phyloP scores from a whole-genome alignment of 192 early-diverging fungal genomes.

The Podila epigama region DNA sequence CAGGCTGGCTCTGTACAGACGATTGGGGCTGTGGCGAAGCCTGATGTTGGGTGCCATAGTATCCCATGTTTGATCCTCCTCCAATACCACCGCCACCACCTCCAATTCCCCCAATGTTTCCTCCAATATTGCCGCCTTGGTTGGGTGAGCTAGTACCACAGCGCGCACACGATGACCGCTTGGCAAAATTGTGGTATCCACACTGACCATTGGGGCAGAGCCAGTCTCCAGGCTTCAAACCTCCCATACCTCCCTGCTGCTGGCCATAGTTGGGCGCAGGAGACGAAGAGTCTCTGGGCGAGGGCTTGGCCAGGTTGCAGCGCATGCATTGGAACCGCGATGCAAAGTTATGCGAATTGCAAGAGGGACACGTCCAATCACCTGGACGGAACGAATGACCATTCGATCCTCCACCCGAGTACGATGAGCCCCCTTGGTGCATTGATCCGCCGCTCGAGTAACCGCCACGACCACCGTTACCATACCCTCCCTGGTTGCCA shows the following conservation, averaged over 20 bases:
- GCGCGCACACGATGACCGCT: conserved; percentile 53
- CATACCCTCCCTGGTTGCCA: conserved; percentile 13
- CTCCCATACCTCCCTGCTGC: not conserved
- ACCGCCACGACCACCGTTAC: conserved; percentile 13
- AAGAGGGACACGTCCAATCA: conserved; percentile 72
- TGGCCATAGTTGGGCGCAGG: conserved; percentile 19
- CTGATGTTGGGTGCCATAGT: conserved; percentile 42
- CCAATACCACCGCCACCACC: conserved; percentile 1
- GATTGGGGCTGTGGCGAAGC: conserved; percentile 20
- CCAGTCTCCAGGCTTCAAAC: conserved; percentile 60
- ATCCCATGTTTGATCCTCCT: conserved; percentile 27
- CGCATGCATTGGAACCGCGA: conserved; percentile 69
- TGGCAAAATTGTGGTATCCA: conserved; percentile 62
- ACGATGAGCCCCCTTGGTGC: too few relatives aligned
- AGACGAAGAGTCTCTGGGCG: conserved; percentile 18
- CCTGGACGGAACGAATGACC: conserved; percentile 63
- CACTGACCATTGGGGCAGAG: conserved; percentile 54
- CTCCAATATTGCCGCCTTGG: conserved; percentile 13
- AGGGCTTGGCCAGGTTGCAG: conserved; percentile 58
- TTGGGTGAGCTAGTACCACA: conserved; percentile 35
- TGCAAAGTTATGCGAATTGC: conserved; percentile 75
- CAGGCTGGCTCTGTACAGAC: conserved; percentile 8
- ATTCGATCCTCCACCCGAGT: conserved; percentile 30
- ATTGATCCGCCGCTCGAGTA: conserved; percentile 8
- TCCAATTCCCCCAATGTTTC: not conserved